These are phyloP conservation scores for Neofusicoccum kwambonambiense DNA, from an alignment of 2,329 filamentous ascomycete species.

Conservation along the genomic window DNA sequence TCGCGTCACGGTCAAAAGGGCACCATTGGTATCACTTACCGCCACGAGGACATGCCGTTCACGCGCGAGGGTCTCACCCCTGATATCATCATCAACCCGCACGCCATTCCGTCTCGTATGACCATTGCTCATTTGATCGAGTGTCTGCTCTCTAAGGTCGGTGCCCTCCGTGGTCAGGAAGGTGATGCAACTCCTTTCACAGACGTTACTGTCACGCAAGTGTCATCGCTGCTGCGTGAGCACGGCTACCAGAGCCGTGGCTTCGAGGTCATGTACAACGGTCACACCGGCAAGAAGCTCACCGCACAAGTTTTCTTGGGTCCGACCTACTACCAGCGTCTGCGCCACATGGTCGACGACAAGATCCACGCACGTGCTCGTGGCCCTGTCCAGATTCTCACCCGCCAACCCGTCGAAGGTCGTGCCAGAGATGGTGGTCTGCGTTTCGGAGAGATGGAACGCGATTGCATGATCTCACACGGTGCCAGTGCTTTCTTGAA, in stretches of 20 bases:
- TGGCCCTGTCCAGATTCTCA: slow-evolving; percentile 95
- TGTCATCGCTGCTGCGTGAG: slow-evolving; percentile 80
- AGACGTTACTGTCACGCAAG: slow-evolving; percentile 91
- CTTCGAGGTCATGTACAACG: slow-evolving; percentile 98
- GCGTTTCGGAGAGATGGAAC: slow-evolving; percentile 99
- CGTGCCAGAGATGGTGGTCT: slow-evolving; percentile 96
- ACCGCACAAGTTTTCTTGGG: slow-evolving; percentile 95
- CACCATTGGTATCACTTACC: slow-evolving; percentile 97
- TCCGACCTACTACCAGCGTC: slow-evolving; percentile 96
- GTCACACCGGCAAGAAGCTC: slow-evolving; percentile 91
- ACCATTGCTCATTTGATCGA: slow-evolving; percentile 99
- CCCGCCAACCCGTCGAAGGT: slow-evolving; percentile 95
- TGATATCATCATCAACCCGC: slow-evolving; percentile 97
- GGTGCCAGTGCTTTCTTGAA: slow-evolving; percentile 96
- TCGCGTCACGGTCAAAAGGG: slow-evolving; percentile 99
- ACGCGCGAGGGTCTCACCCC: slow-evolving; percentile 86
- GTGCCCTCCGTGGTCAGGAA: slow-evolving; percentile 88
- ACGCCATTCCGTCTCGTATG: slow-evolving; percentile 99
- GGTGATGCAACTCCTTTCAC: slow-evolving; percentile 98
- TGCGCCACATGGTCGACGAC: slow-evolving; percentile 99
- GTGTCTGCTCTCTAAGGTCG: slow-evolving; percentile 95
- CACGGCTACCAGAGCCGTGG: slow-evolving; percentile 96
- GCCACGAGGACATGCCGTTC: slow-evolving; percentile 98
- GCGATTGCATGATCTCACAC: slow-evolving; percentile 99
- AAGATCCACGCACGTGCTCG: slow-evolving; percentile 99